phyloP scores from a whole-genome alignment of 768 basidiomycete genomes.

The Hericium erinaceus region DNA sequence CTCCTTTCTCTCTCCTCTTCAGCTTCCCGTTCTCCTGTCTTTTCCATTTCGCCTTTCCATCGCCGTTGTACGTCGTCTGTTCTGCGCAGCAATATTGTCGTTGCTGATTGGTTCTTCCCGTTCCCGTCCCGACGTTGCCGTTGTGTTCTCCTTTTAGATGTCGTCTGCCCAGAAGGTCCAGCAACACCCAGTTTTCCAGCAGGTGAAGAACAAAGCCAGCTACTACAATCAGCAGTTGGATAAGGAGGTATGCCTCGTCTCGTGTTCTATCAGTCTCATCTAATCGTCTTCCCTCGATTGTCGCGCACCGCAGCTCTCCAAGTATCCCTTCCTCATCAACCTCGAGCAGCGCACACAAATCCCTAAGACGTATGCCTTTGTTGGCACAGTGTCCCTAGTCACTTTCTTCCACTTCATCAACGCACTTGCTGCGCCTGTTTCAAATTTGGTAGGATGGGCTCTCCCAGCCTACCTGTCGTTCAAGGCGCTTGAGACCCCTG shows the following conservation, averaged over 20 bases:
- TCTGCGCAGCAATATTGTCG: background rate
- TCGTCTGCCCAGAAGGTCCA: constrained; percentile 73
- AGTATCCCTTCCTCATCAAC: constrained; percentile 77
- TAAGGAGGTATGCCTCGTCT: constrained; percentile 71
- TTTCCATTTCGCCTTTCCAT: constrained; percentile 1
- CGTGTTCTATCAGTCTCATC: background rate
- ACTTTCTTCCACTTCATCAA: constrained; percentile 77
- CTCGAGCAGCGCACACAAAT: constrained; percentile 87
- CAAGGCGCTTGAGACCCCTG: constrained; percentile 86
- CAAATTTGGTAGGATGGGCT: constrained; percentile 91
- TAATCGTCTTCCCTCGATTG: constrained; percentile 14
- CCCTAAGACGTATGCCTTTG: constrained; percentile 84
- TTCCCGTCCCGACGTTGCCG: background rate
- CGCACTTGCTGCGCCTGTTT: constrained; percentile 79
- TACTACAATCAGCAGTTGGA: constrained; percentile 86
- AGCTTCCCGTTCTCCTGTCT: constrained; percentile 7
- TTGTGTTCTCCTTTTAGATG: constrained; percentile 35
- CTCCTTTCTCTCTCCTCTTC: constrained; percentile 12
- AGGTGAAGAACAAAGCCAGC: constrained; percentile 74
- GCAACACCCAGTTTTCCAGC: constrained; percentile 79
- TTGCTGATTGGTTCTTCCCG: background rate
- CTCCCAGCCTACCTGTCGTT: constrained; percentile 94
- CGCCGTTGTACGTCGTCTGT: constrained; percentile 5
- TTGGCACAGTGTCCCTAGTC: constrained; percentile 61
- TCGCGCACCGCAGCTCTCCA: constrained; percentile 46